These are phyloP conservation scores for Stygiomarasmius scandens DNA, from an alignment of 1,284 basidiomycete genomes.

Conservation along the genomic window DNA sequence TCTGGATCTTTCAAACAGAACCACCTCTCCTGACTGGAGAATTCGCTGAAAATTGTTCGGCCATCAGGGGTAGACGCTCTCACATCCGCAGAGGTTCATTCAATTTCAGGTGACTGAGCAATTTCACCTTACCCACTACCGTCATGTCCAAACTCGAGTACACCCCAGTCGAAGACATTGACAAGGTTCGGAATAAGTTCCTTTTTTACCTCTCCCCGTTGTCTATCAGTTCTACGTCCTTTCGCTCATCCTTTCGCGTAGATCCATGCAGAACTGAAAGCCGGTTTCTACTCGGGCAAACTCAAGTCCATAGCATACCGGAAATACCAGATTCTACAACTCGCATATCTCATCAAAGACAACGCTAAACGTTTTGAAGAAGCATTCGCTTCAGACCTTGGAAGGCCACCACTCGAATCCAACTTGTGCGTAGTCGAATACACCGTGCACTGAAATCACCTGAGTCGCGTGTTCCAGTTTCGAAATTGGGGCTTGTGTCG, in stretches of 20 bases:
- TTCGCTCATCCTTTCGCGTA: slow-evolving; percentile 25
- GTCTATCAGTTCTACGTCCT: background rate
- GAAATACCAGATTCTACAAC: slow-evolving; percentile 67
- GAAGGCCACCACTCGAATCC: slow-evolving; percentile 55
- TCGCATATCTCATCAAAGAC: slow-evolving; percentile 70
- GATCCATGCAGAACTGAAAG: slow-evolving; percentile 55
- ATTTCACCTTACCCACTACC: background rate
- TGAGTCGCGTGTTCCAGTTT: slow-evolving; percentile 40
- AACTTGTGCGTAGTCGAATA: slow-evolving; percentile 50
- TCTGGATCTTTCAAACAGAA: too few relatives aligned
- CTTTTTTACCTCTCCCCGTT: background rate
- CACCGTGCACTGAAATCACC: background rate
- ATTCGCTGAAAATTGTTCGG: too few relatives aligned
- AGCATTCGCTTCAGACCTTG: slow-evolving; percentile 59
- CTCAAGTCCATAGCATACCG: slow-evolving; percentile 60
- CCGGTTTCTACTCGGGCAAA: slow-evolving; percentile 60
- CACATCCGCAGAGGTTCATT: too few relatives aligned
- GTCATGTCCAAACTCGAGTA: slow-evolving; percentile 34
- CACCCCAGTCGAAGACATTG: slow-evolving; percentile 46
- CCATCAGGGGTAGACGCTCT: too few relatives aligned
- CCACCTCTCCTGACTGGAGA: too few relatives aligned
- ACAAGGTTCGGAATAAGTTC: slow-evolving; percentile 29
- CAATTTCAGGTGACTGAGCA: background rate
- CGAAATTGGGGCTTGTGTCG: slow-evolving; percentile 55
- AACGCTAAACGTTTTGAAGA: slow-evolving; percentile 58